phyloP scores from a whole-genome alignment of 345 rosid genomes.

The Bruguiera sexangula region DNA sequence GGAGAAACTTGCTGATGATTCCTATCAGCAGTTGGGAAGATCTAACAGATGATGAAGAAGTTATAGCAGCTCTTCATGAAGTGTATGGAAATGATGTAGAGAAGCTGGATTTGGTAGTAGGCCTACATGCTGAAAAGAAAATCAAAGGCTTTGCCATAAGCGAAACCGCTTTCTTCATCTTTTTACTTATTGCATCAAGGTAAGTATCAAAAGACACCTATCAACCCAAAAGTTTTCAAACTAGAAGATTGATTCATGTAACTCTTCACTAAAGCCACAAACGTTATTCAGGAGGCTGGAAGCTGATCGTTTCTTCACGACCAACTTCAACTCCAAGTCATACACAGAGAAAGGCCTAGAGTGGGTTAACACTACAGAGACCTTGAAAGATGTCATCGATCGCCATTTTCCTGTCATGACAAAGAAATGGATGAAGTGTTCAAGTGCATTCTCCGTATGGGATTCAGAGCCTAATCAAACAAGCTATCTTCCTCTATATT shows the following conservation, averaged over 20 bases:
- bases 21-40: slow-evolving; percentile 75
- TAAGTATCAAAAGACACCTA: slow-evolving; percentile 3
- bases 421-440: slow-evolving; percentile 59
- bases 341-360: slow-evolving; percentile 61
- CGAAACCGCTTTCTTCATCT: slow-evolving; percentile 74
- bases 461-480: slow-evolving; percentile 41
- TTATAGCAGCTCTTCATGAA: slow-evolving; percentile 41
- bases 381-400: slow-evolving; percentile 56
- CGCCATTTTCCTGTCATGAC: slow-evolving; percentile 59
- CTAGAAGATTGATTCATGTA: too few relatives aligned
- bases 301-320: slow-evolving; percentile 74
- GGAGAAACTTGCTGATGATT: slow-evolving; percentile 60
- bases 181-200: slow-evolving; percentile 70
- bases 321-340: slow-evolving; percentile 48
- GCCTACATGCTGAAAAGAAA: slow-evolving; percentile 66
- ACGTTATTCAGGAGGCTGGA: slow-evolving; percentile 56
- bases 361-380: slow-evolving; percentile 69
- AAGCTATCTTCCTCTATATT: slow-evolving; percentile 50
- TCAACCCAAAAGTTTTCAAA: too few relatives aligned
- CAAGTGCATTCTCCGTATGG: slow-evolving; percentile 71
- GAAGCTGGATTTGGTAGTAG: slow-evolving; percentile 62
- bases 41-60: slow-evolving; percentile 61
- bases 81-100: slow-evolving; percentile 71
- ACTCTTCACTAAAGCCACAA: background rate
- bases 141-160: slow-evolving; percentile 79